These are phyloP conservation scores for Lichtheimia ramosa DNA, from an alignment of 371 early-diverging fungal genomes.

Conservation along the genomic window DNA sequence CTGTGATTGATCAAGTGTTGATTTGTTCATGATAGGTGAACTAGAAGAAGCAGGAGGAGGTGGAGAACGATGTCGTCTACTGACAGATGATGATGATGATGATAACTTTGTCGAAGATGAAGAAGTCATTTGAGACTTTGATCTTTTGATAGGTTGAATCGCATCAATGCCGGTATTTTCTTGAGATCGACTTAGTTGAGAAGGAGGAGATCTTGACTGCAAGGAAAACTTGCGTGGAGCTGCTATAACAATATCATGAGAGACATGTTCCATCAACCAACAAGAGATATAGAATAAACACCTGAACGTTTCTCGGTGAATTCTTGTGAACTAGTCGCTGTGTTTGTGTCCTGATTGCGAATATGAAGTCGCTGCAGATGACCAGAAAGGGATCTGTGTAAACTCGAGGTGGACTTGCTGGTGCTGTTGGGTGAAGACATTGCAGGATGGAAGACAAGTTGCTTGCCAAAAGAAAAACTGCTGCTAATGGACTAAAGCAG, in stretches of 20 bases:
- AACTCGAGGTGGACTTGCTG: slow-evolving; percentile 28
- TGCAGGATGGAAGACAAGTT: not conserved
- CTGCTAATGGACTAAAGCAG: slow-evolving; percentile 24
- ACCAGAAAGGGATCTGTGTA: slow-evolving; percentile 43
- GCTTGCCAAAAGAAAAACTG: slow-evolving; percentile 17
- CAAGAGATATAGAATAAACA: slow-evolving; percentile 3
- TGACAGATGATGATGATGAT: slow-evolving; percentile 31
- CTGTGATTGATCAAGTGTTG: slow-evolving; percentile 6
- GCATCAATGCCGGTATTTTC: slow-evolving; percentile 4
- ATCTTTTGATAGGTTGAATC: slow-evolving; percentile 14
- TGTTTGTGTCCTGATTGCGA: slow-evolving; percentile 25
- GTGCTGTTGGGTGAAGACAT: slow-evolving; percentile 38
- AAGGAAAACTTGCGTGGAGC: slow-evolving; percentile 13
- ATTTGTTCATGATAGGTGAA: slow-evolving; percentile 21
- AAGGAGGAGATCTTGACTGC: slow-evolving; percentile 14
- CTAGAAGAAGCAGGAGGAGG: slow-evolving; percentile 25
- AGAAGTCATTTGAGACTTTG: slow-evolving; percentile 19
- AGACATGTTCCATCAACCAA: too few relatives aligned
- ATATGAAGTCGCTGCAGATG: slow-evolving; percentile 46
- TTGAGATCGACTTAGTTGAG: slow-evolving; percentile 4
- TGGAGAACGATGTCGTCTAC: slow-evolving; percentile 26
- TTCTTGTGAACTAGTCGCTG: slow-evolving; percentile 7
- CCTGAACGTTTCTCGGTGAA: slow-evolving; percentile 16
- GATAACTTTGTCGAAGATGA: slow-evolving; percentile 37
- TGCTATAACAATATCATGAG: not conserved